Base-by-base conservation (phyloP, 1,139 yeast genomes). In the Zygosaccharomyces pseudobailii region DNA sequence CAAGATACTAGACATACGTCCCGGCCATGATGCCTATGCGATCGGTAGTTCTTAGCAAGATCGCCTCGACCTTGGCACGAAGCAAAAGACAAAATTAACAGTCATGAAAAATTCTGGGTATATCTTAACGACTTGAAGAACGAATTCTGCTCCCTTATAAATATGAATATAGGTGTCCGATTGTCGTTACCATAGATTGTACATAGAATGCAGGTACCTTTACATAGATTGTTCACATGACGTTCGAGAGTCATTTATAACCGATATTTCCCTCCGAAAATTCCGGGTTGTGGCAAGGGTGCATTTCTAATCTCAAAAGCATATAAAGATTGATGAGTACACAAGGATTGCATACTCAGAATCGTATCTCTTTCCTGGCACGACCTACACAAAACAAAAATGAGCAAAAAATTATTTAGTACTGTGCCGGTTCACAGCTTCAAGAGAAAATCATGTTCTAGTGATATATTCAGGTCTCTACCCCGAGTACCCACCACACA, bases 401-500 rank as follows among this genome's bases (percentile, higher is more conserved):
- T 35, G 44, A 51, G 45, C 34, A 50, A 36, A 39, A 43, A 40
- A 33, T 40, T 30, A 21, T 54, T 43, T 36, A 45, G 51, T 33
- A 47, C 37, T 39, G 48, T 39, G 23, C 40, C 40, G 10, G 34
- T 32, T 8, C 27, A 31, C 25, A 20, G 19, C 10, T 34, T 37
- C 32, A 38, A 43, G 43, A 27, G 47, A 33, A 45, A 44, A 31
- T 43, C 42, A 9, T 22, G 42, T 19, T 36, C 38, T 35, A 45
- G 43, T 27, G 53, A 55, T 36, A 41, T 54, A 25, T 58, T 58
- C 45, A 54, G 61, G 42, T 45, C 49, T 25, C 47, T 64, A 36
- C 68, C 67, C 8, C 54, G 55, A 35, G 68, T 64, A 6, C 68
- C 67, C 5, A 61, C 61, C 36, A 63, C 68, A 6, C 58, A 55